Evolutionary conservation across 2,329 filamentous ascomycete genomes (phyloP).

Genomic region (Bimuria novae-zelandiae): DNA sequence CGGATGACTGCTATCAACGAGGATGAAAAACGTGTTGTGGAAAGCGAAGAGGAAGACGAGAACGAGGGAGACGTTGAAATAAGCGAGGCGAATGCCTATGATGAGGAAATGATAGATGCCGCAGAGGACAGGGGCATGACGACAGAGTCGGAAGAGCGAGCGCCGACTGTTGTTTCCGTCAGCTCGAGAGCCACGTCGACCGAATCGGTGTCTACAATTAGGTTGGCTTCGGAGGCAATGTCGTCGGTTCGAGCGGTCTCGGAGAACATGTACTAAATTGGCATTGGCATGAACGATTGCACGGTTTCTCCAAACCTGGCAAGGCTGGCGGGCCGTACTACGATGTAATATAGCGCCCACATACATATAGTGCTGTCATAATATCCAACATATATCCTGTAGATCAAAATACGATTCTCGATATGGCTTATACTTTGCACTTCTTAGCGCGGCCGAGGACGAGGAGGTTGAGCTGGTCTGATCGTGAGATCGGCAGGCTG

Average conservation of each 20-base stretch:
- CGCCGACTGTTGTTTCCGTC: constrained; percentile 28
- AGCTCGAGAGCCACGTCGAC: constrained; percentile 25
- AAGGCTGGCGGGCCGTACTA: not conserved
- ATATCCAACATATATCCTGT: too few species aligned
- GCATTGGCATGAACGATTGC: not conserved
- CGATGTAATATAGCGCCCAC: not conserved
- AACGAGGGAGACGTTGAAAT: constrained; percentile 23
- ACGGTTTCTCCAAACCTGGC: not conserved
- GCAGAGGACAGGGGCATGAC: not conserved
- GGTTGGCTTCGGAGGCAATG: constrained; percentile 4
- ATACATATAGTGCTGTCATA: too few species aligned
- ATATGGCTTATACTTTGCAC: too few species aligned
- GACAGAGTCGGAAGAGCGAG: constrained; percentile 18
- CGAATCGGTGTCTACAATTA: constrained; percentile 21
- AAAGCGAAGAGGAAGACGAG: constrained; percentile 18
- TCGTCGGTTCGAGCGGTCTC: constrained; percentile 28
- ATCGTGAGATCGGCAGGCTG: too few species aligned
- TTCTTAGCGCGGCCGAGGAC: too few species aligned
- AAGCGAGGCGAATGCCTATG: constrained; percentile 14
- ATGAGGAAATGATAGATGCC: constrained; percentile 9
- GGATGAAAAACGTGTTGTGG: constrained; percentile 14
- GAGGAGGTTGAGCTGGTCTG: too few species aligned
- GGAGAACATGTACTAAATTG: constrained; percentile 19
- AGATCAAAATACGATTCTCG: too few species aligned
- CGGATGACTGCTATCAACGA: constrained; percentile 70